Base-by-base conservation (phyloP, 257 asterid genomes). In the Oldenlandia corymbosa region DNA sequence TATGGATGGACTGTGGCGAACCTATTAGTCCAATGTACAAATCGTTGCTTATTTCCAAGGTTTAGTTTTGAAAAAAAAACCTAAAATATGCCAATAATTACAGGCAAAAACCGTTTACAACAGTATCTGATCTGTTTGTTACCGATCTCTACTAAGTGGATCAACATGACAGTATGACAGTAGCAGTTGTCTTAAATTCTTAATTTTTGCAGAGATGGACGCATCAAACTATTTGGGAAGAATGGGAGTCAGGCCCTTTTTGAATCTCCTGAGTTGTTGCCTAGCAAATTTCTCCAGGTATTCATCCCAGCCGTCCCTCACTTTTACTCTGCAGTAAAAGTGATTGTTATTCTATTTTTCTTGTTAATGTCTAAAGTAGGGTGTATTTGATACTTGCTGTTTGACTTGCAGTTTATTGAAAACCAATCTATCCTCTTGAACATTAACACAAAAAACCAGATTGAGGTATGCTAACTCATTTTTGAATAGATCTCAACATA, bases 221-320 rank as follows among this genome's bases (percentile, higher is more conserved):
- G 85, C 55, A 82, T 92, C 68, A 92, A 92, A 77, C 73, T 92
- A 72, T 92, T 83, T 39, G 90, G 97, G 21, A 85, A 70, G 81
- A 88, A 79, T 70, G 88, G 95, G 62, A 69, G 91, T 7, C 97
- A 92, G 76, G 83, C 82, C 66, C 72, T 87, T 46, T 77, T 89
- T 47, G 85, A 84, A 83, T 85, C 95, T 24, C 57, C 93, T 10
- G 88, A 82, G 72, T 59, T 73, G n/a, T 61, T 68, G n/a, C 79
- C 81, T 1, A 84, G 90, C 85, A 87, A 83, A 68, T 74, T 83
- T 73, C 78, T 89, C 76, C 85, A 79, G 84, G 98, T 85, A 80
- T 56, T 59, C 8, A 46, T 59, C 43, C 68, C 62, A 13, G 30
- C 50, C 41, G n/a, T 48, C 42, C 28, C 18, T 31, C n/a, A 42